Evolutionary conservation across 75 land plant genomes (phyloP), one percentile per base, ranked within the genome.

Genomic region (Gnetum montanum): DNA sequence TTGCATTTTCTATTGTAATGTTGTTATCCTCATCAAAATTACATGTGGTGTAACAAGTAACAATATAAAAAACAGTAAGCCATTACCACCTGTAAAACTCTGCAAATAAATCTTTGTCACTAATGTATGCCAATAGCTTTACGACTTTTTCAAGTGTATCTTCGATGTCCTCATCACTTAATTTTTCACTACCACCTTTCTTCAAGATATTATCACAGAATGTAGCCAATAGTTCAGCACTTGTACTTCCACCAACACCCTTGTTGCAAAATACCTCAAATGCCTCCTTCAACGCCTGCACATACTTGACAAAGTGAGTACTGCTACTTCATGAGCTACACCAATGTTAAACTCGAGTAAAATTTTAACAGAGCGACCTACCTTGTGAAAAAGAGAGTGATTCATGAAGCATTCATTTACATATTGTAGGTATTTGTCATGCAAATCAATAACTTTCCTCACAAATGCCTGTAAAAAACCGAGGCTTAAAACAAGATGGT

Each of bases 71-170:
- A 15, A 31, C 25, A 12, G 46, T 66, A n/a, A n/a, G n/a, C n/a
- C n/a, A n/a, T n/a, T n/a, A n/a, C n/a, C n/a, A 85, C 97, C 97
- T 92, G 49, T 88, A 88, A 49, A 93, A 93, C 41, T 93, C 98
- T 22, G 98, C 98, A 82, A 93, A 93, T 13, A 93, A 65, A 58
- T 93, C 98, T 51, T 93, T 85, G 36, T 93, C 98, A 69, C 95
- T 84, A 46, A 88, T 84, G 68, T 93, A 93, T 16, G 90, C 86
- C 37, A 93, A 86, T 59, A 93, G 76, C 71, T 85, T 93, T 19
- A 88, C 95, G 5, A 88, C 97, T 87, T 93, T 85, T 48, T 93
- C 95, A 46, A 93, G 84, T 3, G 96, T 89, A 43, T 93, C 95
- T 29, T 93, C 98, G 66, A 93, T 93, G 19, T 94, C 95, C 68